These are phyloP conservation scores for Elsinoe necatrix DNA, from an alignment of 2,329 filamentous ascomycete species.

Conservation along the genomic window DNA sequence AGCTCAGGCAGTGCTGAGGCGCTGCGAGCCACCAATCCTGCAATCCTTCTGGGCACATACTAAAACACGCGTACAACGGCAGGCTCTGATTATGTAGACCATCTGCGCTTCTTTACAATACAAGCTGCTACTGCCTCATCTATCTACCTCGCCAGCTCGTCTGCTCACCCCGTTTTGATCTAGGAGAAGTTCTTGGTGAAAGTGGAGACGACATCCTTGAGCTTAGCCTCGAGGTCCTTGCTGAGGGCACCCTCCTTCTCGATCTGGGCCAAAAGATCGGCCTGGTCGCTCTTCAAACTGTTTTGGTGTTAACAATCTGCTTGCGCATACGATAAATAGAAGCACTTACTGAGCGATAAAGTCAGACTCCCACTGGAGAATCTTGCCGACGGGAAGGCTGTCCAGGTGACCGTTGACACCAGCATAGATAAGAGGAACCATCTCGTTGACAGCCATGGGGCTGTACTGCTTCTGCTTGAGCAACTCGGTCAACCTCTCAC, in stretches of 20 bases:
- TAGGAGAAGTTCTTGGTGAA: slow-evolving; percentile 91
- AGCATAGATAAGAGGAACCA: slow-evolving; percentile 98
- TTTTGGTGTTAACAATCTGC: background rate
- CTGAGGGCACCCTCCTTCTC: slow-evolving; percentile 92
- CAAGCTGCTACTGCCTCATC: slow-evolving; percentile 21
- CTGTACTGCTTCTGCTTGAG: slow-evolving; percentile 99
- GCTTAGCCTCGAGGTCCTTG: slow-evolving; percentile 82
- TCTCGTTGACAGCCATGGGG: slow-evolving; percentile 98
- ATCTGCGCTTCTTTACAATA: slow-evolving; percentile 26
- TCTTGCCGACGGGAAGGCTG: slow-evolving; percentile 77
- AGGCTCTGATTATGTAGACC: slow-evolving; percentile 1
- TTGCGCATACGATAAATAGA: too few species aligned
- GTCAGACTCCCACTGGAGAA: slow-evolving; percentile 88
- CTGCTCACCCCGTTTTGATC: slow-evolving; percentile 19
- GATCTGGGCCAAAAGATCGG: slow-evolving; percentile 73
- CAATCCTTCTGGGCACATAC: background rate
- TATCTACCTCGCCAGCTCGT: slow-evolving; percentile 15
- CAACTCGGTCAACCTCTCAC: slow-evolving; percentile 97
- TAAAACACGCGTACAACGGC: background rate
- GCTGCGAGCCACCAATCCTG: background rate
- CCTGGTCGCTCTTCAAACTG: slow-evolving; percentile 75
- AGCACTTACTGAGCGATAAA: slow-evolving; percentile 63
- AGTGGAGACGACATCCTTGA: slow-evolving; percentile 64
- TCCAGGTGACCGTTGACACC: slow-evolving; percentile 98
- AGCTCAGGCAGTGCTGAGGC: slow-evolving; percentile 6